These are phyloP conservation scores for Solanum pimpinellifolium DNA, from an alignment of 257 asterid genomes.

Conservation along the genomic window DNA sequence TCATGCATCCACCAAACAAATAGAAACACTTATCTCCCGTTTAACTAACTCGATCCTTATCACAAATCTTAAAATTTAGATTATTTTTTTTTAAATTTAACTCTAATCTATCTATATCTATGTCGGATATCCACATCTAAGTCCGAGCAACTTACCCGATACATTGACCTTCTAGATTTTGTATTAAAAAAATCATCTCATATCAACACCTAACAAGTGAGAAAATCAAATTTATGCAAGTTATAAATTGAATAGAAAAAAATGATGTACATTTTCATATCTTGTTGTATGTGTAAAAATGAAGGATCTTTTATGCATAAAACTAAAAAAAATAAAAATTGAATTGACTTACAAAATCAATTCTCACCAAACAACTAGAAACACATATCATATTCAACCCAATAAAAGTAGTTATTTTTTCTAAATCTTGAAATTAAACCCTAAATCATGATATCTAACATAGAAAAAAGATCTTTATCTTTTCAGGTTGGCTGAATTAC, in stretches of 20 bases:
- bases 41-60: background rate
- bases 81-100: too few relatives aligned
- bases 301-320: background rate
- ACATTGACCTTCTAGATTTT: background rate
- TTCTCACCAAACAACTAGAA: background rate
- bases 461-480: background rate
- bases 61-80: background rate
- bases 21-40: background rate
- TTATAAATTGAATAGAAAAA: background rate
- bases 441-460: background rate
- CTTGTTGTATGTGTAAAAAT: background rate
- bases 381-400: background rate
- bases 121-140: background rate
- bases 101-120: background rate
- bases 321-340: too few relatives aligned
- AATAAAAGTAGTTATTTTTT: background rate
- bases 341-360: background rate
- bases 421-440: background rate
- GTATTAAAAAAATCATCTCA: background rate
- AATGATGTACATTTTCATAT: too few relatives aligned
- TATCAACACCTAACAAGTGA: background rate
- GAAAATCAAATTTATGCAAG: background rate
- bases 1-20: slow-evolving; percentile 13
- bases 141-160: background rate
- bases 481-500: background rate